phyloP scores from a whole-genome alignment of 257 asterid species.

The Solanum corneliomulleri region DNA sequence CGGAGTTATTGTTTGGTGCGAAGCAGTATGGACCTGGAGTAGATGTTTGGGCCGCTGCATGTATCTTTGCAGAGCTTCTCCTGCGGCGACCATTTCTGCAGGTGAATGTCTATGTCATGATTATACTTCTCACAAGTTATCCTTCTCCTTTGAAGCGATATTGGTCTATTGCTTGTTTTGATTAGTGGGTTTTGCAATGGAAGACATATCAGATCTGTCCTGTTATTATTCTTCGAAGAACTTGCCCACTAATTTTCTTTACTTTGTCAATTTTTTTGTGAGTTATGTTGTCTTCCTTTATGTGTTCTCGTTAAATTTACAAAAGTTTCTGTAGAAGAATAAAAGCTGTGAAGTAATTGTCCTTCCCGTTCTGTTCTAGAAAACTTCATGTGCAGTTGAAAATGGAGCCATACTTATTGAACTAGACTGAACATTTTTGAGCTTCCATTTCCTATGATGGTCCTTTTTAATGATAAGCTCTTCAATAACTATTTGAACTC shows the following conservation, averaged over 20 bases:
- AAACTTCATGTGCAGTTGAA: neutral
- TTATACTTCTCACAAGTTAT: neutral
- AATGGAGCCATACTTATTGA: neutral
- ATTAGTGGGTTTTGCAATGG: neutral
- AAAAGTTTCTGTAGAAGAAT: neutral
- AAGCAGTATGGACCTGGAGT: slow-evolving; percentile 98
- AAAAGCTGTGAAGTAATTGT: neutral
- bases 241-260: neutral
- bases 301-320: neutral
- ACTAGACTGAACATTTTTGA: neutral
- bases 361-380: neutral
- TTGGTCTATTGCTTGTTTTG: neutral
- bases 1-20: slow-evolving; percentile 95
- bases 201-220: neutral
- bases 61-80: slow-evolving; percentile 95
- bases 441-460: neutral
- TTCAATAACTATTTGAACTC: neutral
- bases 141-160: neutral
- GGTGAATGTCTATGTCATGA: slow-evolving; percentile 28
- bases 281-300: neutral
- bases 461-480: neutral
- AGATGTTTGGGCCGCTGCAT: slow-evolving; percentile 99
- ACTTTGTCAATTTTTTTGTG: neutral
- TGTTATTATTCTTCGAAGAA: neutral
- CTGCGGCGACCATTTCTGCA: slow-evolving; percentile 87